phyloP scores from a whole-genome alignment of 768 basidiomycete genomes.

The Pleurotus sapidus region DNA sequence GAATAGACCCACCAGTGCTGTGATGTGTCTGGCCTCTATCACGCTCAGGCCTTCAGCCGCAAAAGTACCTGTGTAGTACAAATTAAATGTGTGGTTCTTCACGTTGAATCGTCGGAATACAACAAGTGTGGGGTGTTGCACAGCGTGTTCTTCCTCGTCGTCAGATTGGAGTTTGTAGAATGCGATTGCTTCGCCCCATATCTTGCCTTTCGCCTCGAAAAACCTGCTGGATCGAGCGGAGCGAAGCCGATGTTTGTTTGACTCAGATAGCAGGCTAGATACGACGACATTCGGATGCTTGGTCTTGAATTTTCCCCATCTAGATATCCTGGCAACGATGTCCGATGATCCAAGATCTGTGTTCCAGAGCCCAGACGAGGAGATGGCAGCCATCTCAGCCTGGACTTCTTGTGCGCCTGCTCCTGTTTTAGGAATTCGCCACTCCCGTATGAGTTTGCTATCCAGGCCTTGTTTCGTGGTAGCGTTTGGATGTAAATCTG shows the following conservation, averaged over 20 bases:
- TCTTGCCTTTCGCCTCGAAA: neutral
- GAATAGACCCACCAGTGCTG: constrained; percentile 12
- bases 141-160: neutral
- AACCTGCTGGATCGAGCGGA: constrained; percentile 9
- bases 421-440: neutral
- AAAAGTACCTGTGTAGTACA: constrained; percentile 5
- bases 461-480: neutral
- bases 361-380: constrained; percentile 1
- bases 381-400: constrained; percentile 8
- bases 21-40: neutral
- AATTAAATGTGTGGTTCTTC: neutral
- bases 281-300: neutral
- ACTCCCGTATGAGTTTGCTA: neutral
- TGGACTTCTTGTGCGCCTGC: neutral
- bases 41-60: neutral
- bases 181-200: constrained; percentile 17
- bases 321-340: neutral
- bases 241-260: neutral
- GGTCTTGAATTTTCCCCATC: constrained; percentile 12
- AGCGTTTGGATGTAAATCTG: constrained; percentile 2
- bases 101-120: constrained; percentile 7
- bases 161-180: constrained; percentile 8
- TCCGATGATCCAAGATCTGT: neutral
- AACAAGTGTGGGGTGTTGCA: neutral
- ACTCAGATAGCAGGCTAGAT: constrained; percentile 8